These are phyloP conservation scores for Dryas octopetala DNA, from an alignment of 306 rosid genomes.

Conservation along the genomic window DNA sequence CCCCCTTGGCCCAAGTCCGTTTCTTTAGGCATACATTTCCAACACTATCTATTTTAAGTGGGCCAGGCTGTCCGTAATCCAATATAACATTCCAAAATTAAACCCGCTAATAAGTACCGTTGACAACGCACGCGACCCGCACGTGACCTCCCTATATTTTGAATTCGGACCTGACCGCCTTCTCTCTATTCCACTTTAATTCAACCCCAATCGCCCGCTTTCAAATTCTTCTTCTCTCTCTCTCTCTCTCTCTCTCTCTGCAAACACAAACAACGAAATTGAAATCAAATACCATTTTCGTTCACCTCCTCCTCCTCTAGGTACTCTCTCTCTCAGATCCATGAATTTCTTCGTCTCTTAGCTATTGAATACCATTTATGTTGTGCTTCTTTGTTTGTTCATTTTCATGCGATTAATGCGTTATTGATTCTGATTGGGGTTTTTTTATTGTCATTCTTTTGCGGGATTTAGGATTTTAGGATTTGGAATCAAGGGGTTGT, in stretches of 20 bases:
- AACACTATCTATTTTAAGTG: conserved; percentile 13
- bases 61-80: background rate
- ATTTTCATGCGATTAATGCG: background rate
- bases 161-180: conserved; percentile 70
- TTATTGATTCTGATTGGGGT: background rate
- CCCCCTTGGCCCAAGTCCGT: background rate
- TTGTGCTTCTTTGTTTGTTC: background rate
- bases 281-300: background rate
- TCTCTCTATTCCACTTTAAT: conserved; percentile 45
- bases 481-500: conserved; percentile 31
- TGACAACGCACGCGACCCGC: conserved; percentile 42
- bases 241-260: conserved; percentile 12
- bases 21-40: background rate
- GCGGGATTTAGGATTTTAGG: background rate
- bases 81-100: conserved; percentile 14
- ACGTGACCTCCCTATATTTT: conserved; percentile 48
- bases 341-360: background rate
- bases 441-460: background rate
- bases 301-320: background rate
- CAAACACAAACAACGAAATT: background rate
- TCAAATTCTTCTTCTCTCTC: conserved; percentile 42
- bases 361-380: background rate
- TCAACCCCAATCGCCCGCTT: conserved; percentile 36
- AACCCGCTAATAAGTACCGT: conserved; percentile 42
- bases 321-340: conserved; percentile 1